Percentiles rank a stretch among this genome's conserved stretches.
Evolutionary conservation across 441 rosid genomes (phyloP).

Genomic region (Macaranga tanarius): DNA sequence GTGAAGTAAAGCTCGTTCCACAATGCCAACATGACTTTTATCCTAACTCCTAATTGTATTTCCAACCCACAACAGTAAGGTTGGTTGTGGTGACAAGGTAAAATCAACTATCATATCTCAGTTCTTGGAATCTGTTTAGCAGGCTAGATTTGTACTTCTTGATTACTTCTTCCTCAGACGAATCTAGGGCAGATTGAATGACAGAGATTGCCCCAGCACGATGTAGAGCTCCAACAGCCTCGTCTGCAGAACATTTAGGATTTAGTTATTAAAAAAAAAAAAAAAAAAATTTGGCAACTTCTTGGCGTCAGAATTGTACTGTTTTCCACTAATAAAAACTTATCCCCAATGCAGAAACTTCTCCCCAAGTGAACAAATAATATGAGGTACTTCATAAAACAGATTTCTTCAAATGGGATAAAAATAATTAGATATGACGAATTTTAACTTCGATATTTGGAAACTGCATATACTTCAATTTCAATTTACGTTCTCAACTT

Average conservation of each 20-base stretch:
- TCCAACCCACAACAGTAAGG: not conserved
- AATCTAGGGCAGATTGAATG: slow-evolving; percentile 53
- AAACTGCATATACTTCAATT: too few species aligned
- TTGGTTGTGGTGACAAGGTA: slow-evolving; percentile 16
- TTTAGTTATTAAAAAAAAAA: not conserved
- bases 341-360: not conserved
- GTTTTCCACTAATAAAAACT: not conserved
- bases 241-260: slow-evolving; percentile 50
- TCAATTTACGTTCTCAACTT: not conserved
- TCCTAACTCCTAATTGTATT: not conserved
- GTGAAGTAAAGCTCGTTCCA: not conserved
- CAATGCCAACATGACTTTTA: not conserved
- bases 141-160: slow-evolving; percentile 54
- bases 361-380: not conserved
- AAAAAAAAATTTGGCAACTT: not conserved
- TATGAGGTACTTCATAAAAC: too few species aligned
- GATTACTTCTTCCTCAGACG: slow-evolving; percentile 53
- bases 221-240: slow-evolving; percentile 64
- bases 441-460: too few species aligned
- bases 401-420: too few species aligned
- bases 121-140: slow-evolving; percentile 64
- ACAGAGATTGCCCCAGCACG: slow-evolving; percentile 56
- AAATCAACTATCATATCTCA: slow-evolving; percentile 36
- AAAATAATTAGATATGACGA: too few species aligned
- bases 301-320: not conserved